These are phyloP conservation scores for Aspergillus sclerotialis DNA, from an alignment of 2,329 filamentous ascomycete species.

Conservation along the genomic window DNA sequence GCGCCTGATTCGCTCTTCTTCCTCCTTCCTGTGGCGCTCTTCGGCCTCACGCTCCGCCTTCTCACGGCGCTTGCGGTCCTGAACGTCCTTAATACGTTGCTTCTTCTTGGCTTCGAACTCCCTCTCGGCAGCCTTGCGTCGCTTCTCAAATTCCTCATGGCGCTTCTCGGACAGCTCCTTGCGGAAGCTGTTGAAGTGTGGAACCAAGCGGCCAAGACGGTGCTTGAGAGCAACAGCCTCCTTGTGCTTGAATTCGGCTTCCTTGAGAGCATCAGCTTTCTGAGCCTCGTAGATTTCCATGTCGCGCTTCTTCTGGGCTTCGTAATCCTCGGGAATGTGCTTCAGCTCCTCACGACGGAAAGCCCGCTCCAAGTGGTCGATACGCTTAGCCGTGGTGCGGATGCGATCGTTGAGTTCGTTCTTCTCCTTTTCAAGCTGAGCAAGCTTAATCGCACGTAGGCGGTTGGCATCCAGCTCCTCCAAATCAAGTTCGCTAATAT, in stretches of 20 bases:
- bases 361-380: conserved; percentile 94
- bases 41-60: conserved; percentile 77
- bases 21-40: conserved; percentile 70
- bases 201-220: conserved; percentile 76
- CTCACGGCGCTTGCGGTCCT: conserved; percentile 75
- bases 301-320: conserved; percentile 71
- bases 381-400: conserved; percentile 85
- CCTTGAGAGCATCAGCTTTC: conserved; percentile 70
- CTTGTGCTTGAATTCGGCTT: conserved; percentile 81
- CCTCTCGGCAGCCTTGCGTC: conserved; percentile 81
- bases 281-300: conserved; percentile 70
- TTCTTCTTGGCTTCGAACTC: conserved; percentile 91
- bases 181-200: conserved; percentile 78
- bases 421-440: conserved; percentile 96
- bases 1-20: conserved; percentile 70
- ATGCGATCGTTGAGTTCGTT: conserved; percentile 89
- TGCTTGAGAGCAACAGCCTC: conserved; percentile 91
- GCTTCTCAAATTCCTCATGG: conserved; percentile 92
- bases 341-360: conserved; percentile 94
- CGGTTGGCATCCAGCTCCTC: conserved; percentile 82
- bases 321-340: conserved; percentile 81
- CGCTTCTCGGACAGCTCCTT: conserved; percentile 76
- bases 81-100: conserved; percentile 77
- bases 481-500: conserved; percentile 63
- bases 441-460: conserved; percentile 89